phyloP scores from a whole-genome alignment of 2,329 filamentous ascomycete species.

The Scortechinia acanthostroma region DNA sequence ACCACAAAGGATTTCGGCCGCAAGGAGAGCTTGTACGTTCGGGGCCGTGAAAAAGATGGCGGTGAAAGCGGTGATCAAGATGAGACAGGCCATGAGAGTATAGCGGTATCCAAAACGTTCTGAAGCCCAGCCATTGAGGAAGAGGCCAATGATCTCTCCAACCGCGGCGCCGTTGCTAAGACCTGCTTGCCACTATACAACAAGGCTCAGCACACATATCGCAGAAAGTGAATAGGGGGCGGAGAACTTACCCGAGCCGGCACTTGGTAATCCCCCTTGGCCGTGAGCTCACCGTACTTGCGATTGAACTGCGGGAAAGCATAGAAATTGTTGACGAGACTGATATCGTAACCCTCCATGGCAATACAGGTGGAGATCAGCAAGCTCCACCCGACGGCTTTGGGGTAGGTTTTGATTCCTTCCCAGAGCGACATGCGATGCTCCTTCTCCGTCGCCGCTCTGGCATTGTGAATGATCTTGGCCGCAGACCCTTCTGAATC shows the following conservation, averaged over 20 bases:
- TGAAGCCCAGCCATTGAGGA: slow-evolving; percentile 58
- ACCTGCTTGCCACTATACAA: slow-evolving; percentile 52
- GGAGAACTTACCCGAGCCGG: slow-evolving; percentile 23
- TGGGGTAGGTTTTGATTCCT: slow-evolving; percentile 76
- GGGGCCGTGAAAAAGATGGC: slow-evolving; percentile 59
- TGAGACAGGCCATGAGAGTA: slow-evolving; percentile 51
- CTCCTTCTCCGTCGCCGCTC: slow-evolving; percentile 48
- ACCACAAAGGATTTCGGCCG: slow-evolving; percentile 55
- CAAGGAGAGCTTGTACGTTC: slow-evolving; percentile 47
- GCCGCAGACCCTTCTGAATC: slow-evolving; percentile 10
- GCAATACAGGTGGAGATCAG: slow-evolving; percentile 84
- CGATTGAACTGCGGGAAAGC: slow-evolving; percentile 16
- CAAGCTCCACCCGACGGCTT: slow-evolving; percentile 76
- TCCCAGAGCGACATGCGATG: slow-evolving; percentile 68
- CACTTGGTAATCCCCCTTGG: slow-evolving; percentile 14
- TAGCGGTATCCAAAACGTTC: slow-evolving; percentile 64
- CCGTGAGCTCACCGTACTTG: slow-evolving; percentile 13
- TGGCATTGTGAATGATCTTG: slow-evolving; percentile 34
- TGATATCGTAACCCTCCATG: slow-evolving; percentile 87
- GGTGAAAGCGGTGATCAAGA: slow-evolving; percentile 46
- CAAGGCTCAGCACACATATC: slow-evolving; percentile 42
- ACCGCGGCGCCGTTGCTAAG: slow-evolving; percentile 50
- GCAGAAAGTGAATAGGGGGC: slow-evolving; percentile 19
- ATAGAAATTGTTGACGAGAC: slow-evolving; percentile 76
- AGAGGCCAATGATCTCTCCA: slow-evolving; percentile 60